phyloP scores from a whole-genome alignment of 2,329 filamentous ascomycete species.

The Aschersonia sp. region DNA sequence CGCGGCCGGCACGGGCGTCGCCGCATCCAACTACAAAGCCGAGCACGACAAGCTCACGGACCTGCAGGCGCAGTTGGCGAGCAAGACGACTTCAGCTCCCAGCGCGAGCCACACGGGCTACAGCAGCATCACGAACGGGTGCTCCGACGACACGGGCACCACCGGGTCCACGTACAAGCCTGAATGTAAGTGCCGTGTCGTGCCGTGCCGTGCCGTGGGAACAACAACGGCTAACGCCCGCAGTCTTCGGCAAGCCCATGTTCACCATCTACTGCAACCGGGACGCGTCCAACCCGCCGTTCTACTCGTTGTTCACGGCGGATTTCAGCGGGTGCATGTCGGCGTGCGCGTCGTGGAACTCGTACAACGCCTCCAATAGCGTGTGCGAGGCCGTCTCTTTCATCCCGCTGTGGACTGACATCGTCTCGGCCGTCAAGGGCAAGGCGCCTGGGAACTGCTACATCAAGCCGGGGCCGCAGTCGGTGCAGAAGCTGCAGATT shows the following conservation, averaged over 20 bases:
- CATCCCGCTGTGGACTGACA: conserved; percentile 6
- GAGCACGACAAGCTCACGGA: conserved; percentile 10
- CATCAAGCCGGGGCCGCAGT: conserved; percentile 2
- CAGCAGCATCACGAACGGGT: conserved; percentile 22
- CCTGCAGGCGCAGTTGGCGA: conserved; percentile 12
- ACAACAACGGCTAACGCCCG: too few species aligned
- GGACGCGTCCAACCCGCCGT: conserved; percentile 21
- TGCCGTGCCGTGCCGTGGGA: too few species aligned
- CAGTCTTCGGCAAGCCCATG: conserved; percentile 20
- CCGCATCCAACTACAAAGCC: conserved; percentile 22
- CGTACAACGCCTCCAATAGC: conserved; percentile 2
- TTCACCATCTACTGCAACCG: conserved; percentile 29
- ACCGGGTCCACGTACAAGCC: conserved; percentile 10
- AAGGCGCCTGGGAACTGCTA: conserved; percentile 4
- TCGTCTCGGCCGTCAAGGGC: conserved; percentile 1
- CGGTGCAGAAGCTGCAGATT: background rate
- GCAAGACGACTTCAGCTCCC: background rate
- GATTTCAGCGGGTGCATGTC: conserved; percentile 32
- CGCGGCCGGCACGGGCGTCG: conserved; percentile 27
- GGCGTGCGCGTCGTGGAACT: conserved; percentile 25
- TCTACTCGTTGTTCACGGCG: conserved; percentile 26
- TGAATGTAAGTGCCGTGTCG: background rate
- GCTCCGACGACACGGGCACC: conserved; percentile 19
- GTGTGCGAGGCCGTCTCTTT: conserved; percentile 7
- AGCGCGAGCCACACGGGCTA: background rate